A percentile compares a stretch with the other conserved stretches of the same genome.
Conservation (phyloP, 2,329 filamentous ascomycete species). For the Plenodomus tracheiphilus region DNA sequence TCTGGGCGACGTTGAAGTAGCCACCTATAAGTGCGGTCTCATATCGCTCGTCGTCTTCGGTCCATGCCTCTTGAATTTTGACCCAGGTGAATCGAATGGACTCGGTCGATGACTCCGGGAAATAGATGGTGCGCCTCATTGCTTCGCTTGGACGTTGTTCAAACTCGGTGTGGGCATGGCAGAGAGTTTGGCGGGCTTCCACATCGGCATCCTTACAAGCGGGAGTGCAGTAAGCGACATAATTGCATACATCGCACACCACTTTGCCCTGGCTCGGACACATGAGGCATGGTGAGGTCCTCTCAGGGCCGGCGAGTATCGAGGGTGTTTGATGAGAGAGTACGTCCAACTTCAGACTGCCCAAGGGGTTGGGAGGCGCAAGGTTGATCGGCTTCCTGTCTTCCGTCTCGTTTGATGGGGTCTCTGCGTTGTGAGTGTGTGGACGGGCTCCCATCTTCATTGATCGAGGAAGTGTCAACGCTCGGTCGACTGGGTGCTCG, state of each 20-base stretch:
- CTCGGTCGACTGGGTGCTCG: no score
- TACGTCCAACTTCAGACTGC: neutral
- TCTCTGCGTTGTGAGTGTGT: neutral
- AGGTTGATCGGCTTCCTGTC: neutral
- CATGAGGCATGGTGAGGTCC: neutral
- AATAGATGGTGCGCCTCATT: neutral
- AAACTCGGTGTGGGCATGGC: neutral
- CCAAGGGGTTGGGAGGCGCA: neutral
- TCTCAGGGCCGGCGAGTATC: neutral
- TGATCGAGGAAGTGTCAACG: neutral
- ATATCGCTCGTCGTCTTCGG: neutral
- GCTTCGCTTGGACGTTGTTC: neutral
- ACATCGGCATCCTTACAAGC: neutral
- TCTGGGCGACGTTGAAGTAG: neutral
- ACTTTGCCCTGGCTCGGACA: neutral
- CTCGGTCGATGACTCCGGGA: neutral
- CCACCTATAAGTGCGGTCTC: neutral
- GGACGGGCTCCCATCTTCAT: neutral
- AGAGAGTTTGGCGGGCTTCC: neutral
- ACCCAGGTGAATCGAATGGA: neutral
- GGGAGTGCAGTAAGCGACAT: neutral
- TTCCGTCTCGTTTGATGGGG: neutral
- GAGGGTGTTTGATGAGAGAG: neutral
- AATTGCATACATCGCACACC: neutral
- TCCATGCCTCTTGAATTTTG: neutral